Base-by-base conservation (phyloP, 352 stramenopile genomes). In the Globisporangium alternatum region DNA sequence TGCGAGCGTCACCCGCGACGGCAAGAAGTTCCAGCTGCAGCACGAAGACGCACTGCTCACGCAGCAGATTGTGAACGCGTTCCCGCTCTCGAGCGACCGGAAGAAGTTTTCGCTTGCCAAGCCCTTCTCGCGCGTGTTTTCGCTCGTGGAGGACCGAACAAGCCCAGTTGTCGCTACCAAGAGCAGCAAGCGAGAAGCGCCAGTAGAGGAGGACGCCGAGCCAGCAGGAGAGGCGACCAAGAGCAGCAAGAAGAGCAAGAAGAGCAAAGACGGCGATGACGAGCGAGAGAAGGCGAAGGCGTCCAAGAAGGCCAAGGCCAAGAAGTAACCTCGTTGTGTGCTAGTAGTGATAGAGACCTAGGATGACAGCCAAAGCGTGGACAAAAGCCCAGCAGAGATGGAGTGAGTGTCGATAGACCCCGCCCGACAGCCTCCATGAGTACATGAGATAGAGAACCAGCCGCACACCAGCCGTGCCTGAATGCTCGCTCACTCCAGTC, bases 51-150 rank as follows among this genome's bases (percentile, higher is more conserved):
- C 61, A 3, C 71, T 88, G 70, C 75, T 91, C 15, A 84, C 84
- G 22, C 71, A 82, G n/a, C 84, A 91, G 66, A 73, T 93, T 33
- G 81, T 89, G 58, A 93, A 93, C 55, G 84, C 84, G 10, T 81
- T 93, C 57, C 82, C 84, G 19, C 58, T 78, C 6, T 74, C 79
- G 1, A 70, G 73, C 35, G 70, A 93, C 56, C 84, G 81, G 53
- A 71, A 77, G 51, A 81, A 75, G 6, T 91, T 88, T 30, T 74
- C 79, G 47, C 71, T 93, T 13, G 84, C 75, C 48, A 91, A 91
- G 63, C 84, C 84, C 0, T 93, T 93, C 60, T 71, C 80, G 44
- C 78, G 79, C 52, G 89, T 78, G 55, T 90, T 91, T 49, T 91
- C 85, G 35, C 72, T 93, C 10, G 73, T 93, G 15, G 72, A 90